Percentiles rank a stretch among this genome's conserved stretches.
Evolutionary conservation across 768 basidiomycete genomes (phyloP).

Genomic region (Mycena epipterygia): DNA sequence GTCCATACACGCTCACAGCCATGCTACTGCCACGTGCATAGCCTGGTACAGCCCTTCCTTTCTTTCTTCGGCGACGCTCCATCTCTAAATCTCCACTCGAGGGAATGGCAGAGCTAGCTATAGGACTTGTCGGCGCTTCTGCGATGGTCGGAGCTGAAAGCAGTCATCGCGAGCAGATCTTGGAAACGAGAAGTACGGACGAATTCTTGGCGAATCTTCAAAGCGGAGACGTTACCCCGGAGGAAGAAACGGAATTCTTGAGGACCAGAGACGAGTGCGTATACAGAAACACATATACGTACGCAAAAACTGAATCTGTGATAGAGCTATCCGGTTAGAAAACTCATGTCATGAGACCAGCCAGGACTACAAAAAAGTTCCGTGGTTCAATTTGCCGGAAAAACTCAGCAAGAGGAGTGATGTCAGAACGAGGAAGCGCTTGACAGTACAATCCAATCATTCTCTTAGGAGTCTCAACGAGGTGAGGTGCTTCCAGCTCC

Average conservation of each 20-base stretch:
- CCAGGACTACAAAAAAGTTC: neutral
- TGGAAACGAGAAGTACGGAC: neutral
- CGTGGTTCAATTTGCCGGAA: neutral
- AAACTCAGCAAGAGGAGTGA: constrained; percentile 2
- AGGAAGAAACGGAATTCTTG: constrained; percentile 10
- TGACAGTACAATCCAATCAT: constrained; percentile 5
- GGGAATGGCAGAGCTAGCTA: too few relatives aligned
- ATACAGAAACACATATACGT: neutral
- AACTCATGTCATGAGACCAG: neutral
- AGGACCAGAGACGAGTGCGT: constrained; percentile 10
- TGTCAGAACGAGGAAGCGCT: constrained; percentile 4
- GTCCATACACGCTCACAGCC: too few relatives aligned
- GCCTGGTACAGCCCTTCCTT: too few relatives aligned
- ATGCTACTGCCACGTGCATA: too few relatives aligned
- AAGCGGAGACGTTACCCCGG: constrained; percentile 9
- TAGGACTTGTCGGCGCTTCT: too few relatives aligned
- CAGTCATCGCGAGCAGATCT: constrained; percentile 15
- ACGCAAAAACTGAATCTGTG: neutral
- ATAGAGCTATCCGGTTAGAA: neutral
- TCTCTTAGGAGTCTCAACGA: constrained; percentile 10
- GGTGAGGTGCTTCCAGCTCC: neutral
- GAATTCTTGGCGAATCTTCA: constrained; percentile 7
- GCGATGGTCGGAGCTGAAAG: too few relatives aligned
- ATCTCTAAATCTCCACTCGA: too few relatives aligned
- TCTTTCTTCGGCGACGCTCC: too few relatives aligned